Conservation (phyloP, 176 grass and related monocot species). For the Oropetium thomaeum region DNA sequence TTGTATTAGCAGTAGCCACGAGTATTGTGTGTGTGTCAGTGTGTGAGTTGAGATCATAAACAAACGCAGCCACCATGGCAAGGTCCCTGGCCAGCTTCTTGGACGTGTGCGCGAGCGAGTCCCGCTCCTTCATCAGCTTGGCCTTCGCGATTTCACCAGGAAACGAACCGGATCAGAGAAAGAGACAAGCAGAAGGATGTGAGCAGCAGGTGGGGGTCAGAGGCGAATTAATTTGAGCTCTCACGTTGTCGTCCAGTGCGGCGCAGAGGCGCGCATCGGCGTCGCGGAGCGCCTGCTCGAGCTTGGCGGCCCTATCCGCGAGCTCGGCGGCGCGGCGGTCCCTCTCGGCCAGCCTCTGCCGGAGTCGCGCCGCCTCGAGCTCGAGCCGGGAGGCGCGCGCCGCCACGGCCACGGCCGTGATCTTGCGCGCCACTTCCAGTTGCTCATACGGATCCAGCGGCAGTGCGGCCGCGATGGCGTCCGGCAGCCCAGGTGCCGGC, state of each 20-base stretch:
- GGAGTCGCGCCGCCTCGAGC: constrained; percentile 59
- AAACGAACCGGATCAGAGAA: neutral
- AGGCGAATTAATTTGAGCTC: neutral
- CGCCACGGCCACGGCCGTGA: constrained; percentile 77
- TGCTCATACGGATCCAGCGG: constrained; percentile 90
- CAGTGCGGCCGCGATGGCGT: constrained; percentile 80
- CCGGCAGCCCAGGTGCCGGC: constrained; percentile 43
- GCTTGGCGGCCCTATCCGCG: constrained; percentile 50
- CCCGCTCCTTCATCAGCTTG: constrained; percentile 71
- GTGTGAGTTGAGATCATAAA: neutral
- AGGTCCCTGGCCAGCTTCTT: constrained; percentile 91
- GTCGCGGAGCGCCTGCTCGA: constrained; percentile 58
- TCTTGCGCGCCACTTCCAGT: constrained; percentile 87
- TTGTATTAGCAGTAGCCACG: neutral
- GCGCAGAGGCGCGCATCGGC: constrained; percentile 48
- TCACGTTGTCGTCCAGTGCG: constrained; percentile 74
- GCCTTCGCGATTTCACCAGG: constrained; percentile 25
- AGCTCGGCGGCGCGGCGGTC: constrained; percentile 61
- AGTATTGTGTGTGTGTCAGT: neutral
- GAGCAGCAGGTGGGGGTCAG: neutral
- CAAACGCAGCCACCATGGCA: constrained; percentile 50
- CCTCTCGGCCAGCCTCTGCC: constrained; percentile 64
- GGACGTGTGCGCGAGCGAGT: constrained; percentile 64
- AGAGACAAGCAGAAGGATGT: neutral
- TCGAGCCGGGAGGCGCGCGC: constrained; percentile 67